Evolutionary conservation across 1,139 yeast species (phyloP).

Genomic region (Lodderomyces parapsilosis): DNA sequence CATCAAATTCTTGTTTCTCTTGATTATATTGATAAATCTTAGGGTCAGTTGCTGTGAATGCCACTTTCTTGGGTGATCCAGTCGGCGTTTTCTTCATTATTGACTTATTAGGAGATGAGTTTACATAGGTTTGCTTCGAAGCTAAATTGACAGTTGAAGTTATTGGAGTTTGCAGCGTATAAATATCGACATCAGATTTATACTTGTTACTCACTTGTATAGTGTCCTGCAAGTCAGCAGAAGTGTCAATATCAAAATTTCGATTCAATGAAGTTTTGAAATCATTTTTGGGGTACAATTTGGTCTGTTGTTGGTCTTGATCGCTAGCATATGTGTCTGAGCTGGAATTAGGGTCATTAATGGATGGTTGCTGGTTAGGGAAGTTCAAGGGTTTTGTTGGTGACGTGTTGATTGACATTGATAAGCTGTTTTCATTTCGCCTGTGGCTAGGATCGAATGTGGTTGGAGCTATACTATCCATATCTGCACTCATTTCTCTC

Average conservation of each 20-base stretch:
- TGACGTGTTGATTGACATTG: slow-evolving; percentile 19
- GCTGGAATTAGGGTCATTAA: slow-evolving; percentile 34
- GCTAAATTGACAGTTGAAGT: slow-evolving; percentile 24
- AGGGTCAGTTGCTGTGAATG: slow-evolving; percentile 32
- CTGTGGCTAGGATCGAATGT: neutral
- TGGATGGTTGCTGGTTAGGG: slow-evolving; percentile 17
- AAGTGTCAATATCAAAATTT: slow-evolving; percentile 27
- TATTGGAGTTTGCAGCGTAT: slow-evolving; percentile 29
- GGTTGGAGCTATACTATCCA: slow-evolving; percentile 7
- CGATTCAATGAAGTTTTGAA: slow-evolving; percentile 22
- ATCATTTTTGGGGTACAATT: neutral
- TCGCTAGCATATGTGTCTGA: slow-evolving; percentile 47
- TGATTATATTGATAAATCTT: slow-evolving; percentile 35
- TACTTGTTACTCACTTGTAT: slow-evolving; percentile 7
- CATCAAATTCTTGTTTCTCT: slow-evolving; percentile 5
- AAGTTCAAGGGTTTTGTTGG: slow-evolving; percentile 39
- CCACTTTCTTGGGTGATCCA: slow-evolving; percentile 43
- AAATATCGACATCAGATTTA: slow-evolving; percentile 24
- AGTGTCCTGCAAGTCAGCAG: slow-evolving; percentile 18
- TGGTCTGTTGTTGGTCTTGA: slow-evolving; percentile 10
- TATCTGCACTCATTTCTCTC: slow-evolving; percentile 24
- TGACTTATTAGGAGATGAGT: slow-evolving; percentile 38
- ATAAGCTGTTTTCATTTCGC: slow-evolving; percentile 1
- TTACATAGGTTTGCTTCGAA: slow-evolving; percentile 9
- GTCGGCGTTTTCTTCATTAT: slow-evolving; percentile 36